These are phyloP conservation scores for Leccinum aurantiacum DNA, from an alignment of 768 basidiomycete genomes.

Conservation along the genomic window DNA sequence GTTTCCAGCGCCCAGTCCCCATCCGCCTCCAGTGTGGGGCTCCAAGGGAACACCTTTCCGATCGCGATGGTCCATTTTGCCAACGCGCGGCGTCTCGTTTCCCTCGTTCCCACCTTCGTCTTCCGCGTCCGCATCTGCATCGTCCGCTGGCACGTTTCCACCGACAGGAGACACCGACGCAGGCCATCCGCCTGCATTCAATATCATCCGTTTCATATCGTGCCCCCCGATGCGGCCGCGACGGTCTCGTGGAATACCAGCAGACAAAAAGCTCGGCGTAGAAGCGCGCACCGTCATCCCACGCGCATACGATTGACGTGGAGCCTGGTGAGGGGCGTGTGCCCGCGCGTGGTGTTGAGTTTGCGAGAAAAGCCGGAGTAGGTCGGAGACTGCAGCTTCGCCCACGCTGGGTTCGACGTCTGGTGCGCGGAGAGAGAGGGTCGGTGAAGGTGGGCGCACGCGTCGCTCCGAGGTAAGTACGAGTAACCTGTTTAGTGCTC, in stretches of 20 bases:
- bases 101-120: conserved; percentile 46
- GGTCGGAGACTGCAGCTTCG: conserved; percentile 66
- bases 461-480: conserved; percentile 74
- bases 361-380: conserved; percentile 62
- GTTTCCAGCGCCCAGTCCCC: conserved; percentile 67
- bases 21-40: conserved; percentile 60
- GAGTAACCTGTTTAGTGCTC: conserved; percentile 52
- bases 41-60: conserved; percentile 18
- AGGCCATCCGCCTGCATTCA: conserved; percentile 28
- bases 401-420: conserved; percentile 56
- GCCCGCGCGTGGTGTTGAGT: conserved; percentile 42
- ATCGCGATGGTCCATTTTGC: conserved; percentile 41
- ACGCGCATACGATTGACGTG: conserved; percentile 27
- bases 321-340: conserved; percentile 29
- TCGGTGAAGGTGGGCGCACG: conserved; percentile 52
- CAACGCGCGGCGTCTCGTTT: conserved; percentile 55
- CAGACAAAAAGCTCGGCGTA: conserved; percentile 69
- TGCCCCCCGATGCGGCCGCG: conserved; percentile 66
- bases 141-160: conserved; percentile 15
- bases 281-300: conserved; percentile 29
- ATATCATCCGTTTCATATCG: conserved; percentile 30
- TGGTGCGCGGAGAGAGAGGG: conserved; percentile 53
- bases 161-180: conserved; percentile 10
- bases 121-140: conserved; percentile 34
- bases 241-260: conserved; percentile 72